These are phyloP conservation scores for Trichocladium uniseriatum DNA, from an alignment of 495 filamentous ascomycete genomes.

Conservation along the genomic window DNA sequence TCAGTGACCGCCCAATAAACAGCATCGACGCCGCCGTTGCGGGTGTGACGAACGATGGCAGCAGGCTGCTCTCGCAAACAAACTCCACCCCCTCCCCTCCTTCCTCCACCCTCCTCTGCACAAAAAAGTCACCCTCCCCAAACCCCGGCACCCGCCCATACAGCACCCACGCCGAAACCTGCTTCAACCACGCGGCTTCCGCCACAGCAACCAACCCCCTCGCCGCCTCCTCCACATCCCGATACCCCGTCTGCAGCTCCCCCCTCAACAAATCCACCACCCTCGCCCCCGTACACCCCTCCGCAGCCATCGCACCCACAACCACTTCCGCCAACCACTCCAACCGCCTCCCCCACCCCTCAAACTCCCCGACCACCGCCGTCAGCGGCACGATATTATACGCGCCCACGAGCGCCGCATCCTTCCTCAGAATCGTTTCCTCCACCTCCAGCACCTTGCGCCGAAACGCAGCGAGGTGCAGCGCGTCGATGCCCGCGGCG, in stretches of 20 bases:
- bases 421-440: constrained; percentile 58
- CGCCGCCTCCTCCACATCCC: constrained; percentile 69
- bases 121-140: constrained; percentile 75
- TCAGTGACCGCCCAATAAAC: constrained; percentile 83
- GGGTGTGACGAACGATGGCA: constrained; percentile 70
- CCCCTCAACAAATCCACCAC: constrained; percentile 67
- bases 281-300: constrained; percentile 43
- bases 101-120: constrained; percentile 32
- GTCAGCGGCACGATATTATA: constrained; percentile 90
- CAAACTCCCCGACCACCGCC: constrained; percentile 71
- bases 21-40: constrained; percentile 73
- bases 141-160: constrained; percentile 72
- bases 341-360: constrained; percentile 71
- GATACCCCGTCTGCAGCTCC: constrained; percentile 79
- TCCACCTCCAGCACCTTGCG: constrained; percentile 78
- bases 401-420: constrained; percentile 66
- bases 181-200: constrained; percentile 85
- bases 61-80: constrained; percentile 35
- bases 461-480: constrained; percentile 71
- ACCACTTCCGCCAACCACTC: constrained; percentile 78
- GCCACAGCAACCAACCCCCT: constrained; percentile 61
- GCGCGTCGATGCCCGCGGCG: constrained; percentile 63
- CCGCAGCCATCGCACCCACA: constrained; percentile 48
- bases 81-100: constrained; percentile 23
- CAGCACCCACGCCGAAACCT: constrained; percentile 78